Evolutionary conservation across 2,329 filamentous ascomycete species (phyloP), one percentile per base, ranked within the genome.

Genomic region (Claviceps cyperi): DNA sequence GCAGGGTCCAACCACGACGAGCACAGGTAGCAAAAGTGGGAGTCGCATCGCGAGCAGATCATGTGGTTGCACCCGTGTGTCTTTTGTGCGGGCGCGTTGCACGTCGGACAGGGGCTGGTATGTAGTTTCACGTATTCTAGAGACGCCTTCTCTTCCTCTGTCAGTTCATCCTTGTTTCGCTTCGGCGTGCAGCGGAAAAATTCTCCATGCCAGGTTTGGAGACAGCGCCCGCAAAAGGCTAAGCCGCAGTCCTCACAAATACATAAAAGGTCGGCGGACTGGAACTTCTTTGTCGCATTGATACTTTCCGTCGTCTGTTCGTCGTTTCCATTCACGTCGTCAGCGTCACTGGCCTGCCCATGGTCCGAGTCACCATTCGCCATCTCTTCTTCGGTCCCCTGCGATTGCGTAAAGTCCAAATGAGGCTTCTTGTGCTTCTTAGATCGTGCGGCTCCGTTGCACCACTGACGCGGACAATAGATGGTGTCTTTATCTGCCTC

Each of bases 31-130:
- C 92, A 98, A 64, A 96, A 97, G 65, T 97, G 91, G 2, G 87
- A 85, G 48, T 83, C 75, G 70, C 92, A 98, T 55, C 86, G 82
- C 64, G 84, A 87, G 67, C 91, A 96, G 47, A 83, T 86, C 89
- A 97, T 97, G 66, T 96, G 90, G 66, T 96, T 96, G 73, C 92
- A 98, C 39, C 92, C 92, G 61, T 86, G 81, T 1, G 84, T 87
- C 72, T 98, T 98, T 63, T 95, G 87, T 21, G 83, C 84, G 0
- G 87, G 87, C 1, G 84, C 83, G 32, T 75, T 80, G 68, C 92
- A 98, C 4, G 88, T 91, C 11, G 92, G 90, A 62, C 92, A 98
- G 1, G 85, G 81, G 11, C 88, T 88, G 0, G 90, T 94, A 68
- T 95, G 82, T 54, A 80, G 68, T 46, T 78, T 74, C 57, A 98